A percentile compares a stretch with the other conserved stretches of the same genome.
Conservation (phyloP, 2,329 filamentous ascomycete genomes). For the Teratosphaeriaceae sp. region DNA sequence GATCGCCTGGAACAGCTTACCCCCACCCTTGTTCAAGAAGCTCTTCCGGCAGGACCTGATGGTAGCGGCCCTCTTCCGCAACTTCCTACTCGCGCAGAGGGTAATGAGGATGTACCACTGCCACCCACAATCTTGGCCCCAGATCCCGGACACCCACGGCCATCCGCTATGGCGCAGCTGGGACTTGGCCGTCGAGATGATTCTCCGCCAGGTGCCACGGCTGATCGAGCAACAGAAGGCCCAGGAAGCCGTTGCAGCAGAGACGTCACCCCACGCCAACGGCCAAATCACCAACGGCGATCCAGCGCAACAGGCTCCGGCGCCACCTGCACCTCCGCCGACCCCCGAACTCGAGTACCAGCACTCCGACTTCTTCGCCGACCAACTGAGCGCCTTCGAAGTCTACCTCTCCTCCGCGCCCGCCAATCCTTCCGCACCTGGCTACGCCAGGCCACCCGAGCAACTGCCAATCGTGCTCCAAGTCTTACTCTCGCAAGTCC, state of each 20-base stretch:
- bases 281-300: slow-evolving; percentile 1
- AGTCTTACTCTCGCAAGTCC: slow-evolving; percentile 91
- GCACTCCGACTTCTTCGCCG: slow-evolving; percentile 92
- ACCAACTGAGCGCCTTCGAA: slow-evolving; percentile 95
- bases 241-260: slow-evolving; percentile 32
- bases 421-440: slow-evolving; percentile 79
- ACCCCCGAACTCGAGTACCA: slow-evolving; percentile 80
- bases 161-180: slow-evolving; percentile 96
- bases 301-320: not conserved
- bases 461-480: slow-evolving; percentile 95
- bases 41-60: slow-evolving; percentile 96
- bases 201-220: slow-evolving; percentile 79
- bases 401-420: slow-evolving; percentile 88
- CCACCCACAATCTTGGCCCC: slow-evolving; percentile 84
- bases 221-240: slow-evolving; percentile 69
- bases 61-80: slow-evolving; percentile 96
- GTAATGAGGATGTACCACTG: slow-evolving; percentile 97
- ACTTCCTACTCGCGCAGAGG: slow-evolving; percentile 88
- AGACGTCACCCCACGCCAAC: not conserved
- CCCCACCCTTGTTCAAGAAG: slow-evolving; percentile 86
- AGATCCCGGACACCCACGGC: slow-evolving; percentile 88
- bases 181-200: slow-evolving; percentile 96
- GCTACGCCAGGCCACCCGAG: slow-evolving; percentile 64
- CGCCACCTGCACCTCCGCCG: slow-evolving; percentile 13
- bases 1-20: slow-evolving; percentile 94